Evolutionary conservation across 805 yeast species (phyloP).

Genomic region (Candida nemodendra): DNA sequence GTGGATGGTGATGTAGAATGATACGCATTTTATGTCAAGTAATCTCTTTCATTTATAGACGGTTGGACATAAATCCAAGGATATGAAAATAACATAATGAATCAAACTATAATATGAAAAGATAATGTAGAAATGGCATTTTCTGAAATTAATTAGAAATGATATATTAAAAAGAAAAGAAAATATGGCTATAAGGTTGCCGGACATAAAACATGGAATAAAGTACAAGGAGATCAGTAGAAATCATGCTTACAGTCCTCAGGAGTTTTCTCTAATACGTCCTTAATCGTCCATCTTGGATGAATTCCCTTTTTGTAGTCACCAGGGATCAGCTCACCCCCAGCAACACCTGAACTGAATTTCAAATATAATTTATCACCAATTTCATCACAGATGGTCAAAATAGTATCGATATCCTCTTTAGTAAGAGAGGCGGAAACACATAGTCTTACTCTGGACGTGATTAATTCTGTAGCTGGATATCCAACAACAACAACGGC

Average conservation of each 20-base stretch:
- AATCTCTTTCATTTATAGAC: too few species aligned
- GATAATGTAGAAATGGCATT: too few species aligned
- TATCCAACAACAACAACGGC: slow-evolving; percentile 97
- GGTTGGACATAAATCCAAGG: too few species aligned
- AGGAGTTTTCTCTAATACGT: slow-evolving; percentile 70
- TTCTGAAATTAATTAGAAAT: too few species aligned
- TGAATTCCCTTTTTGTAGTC: slow-evolving; percentile 49
- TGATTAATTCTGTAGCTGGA: slow-evolving; percentile 93
- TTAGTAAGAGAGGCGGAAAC: slow-evolving; percentile 89
- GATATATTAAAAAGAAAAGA: too few species aligned
- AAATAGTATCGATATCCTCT: slow-evolving; percentile 83
- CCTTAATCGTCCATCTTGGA: slow-evolving; percentile 79
- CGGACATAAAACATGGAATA: too few species aligned
- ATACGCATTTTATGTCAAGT: too few species aligned
- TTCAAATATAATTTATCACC: slow-evolving; percentile 78
- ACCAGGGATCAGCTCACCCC: slow-evolving; percentile 55
- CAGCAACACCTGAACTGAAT: slow-evolving; percentile 73
- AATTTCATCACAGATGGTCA: slow-evolving; percentile 67
- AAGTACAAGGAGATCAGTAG: slow-evolving; percentile 15
- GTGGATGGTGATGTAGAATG: slow-evolving; percentile 27
- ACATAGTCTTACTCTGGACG: slow-evolving; percentile 90
- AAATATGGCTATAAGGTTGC: too few species aligned
- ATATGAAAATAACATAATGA: slow-evolving; percentile 4
- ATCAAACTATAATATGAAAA: too few species aligned
- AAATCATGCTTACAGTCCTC: slow-evolving; percentile 47